Base-by-base conservation (phyloP, 768 basidiomycete species). In the Suillus hirtellus region DNA sequence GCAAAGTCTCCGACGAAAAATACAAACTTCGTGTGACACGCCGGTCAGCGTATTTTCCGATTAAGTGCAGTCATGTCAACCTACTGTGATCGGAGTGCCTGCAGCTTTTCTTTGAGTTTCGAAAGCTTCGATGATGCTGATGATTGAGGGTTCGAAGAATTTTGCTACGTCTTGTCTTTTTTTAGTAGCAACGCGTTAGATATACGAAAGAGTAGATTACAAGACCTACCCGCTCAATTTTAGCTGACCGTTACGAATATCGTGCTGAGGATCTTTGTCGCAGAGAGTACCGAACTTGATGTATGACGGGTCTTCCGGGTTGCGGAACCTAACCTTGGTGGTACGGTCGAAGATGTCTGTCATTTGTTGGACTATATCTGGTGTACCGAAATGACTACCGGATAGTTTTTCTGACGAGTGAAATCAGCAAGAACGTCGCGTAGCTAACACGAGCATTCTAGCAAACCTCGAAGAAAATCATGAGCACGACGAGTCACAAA, bases 1-100 rank as follows among this genome's bases (percentile, higher is more conserved):
- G 80, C 79, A 69, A 85, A 85, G 0, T 83, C 84, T 8, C 85
- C 84, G 3, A 86, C 83, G 1, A 88, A 78, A 60, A 85, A 79
- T 27, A 83, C 76, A 12, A 75, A 73, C 76, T 77, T 42, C 17
- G 8, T 24, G 38, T 27, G 42, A 49, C 24, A 11, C 59, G 21
- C 0, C 44, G 1, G 19, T 60, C 63, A 60, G 14, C 6, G 21
- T 35, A 17, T 8, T 19, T 38, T 24, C 17, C 9, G 10, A 1
- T 10, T 2, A 50, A 60, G 35, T 6, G 2, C 12, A 35, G 40
- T 17, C 17, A 34, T 10, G 12, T 7, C 10, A 21, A 63, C 76
- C 34, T 61, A 79, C 80, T 11, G 74, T 72, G 55, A 82, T 76
- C 0, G 69, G 65, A 9, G 68, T 68, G 21, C 66, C 43, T 8